These are phyloP conservation scores for Thalassiosira livingstoniorum DNA, from an alignment of 352 stramenopile genomes.

Conservation along the genomic window DNA sequence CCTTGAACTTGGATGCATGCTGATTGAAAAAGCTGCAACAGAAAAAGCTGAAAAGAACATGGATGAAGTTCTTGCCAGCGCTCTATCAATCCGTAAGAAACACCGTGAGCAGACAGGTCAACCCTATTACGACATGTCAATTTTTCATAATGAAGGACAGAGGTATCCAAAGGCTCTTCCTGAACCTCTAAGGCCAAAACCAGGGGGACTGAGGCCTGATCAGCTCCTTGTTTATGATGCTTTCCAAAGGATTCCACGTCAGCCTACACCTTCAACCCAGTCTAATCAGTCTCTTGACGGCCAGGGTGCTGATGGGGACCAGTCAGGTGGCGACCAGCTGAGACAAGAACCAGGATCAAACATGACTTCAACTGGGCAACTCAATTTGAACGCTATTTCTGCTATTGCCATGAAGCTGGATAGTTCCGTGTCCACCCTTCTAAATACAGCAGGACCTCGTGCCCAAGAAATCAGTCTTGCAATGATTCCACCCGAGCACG, in stretches of 20 bases:
- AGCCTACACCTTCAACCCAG: constrained; percentile 88
- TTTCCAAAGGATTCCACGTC: constrained; percentile 94
- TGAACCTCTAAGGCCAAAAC: constrained; percentile 94
- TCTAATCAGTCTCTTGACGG: constrained; percentile 21
- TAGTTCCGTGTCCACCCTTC: constrained; percentile 72
- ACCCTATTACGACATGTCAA: constrained; percentile 88
- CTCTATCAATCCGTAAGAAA: constrained; percentile 91
- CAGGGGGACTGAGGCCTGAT: constrained; percentile 90
- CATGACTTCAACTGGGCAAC: constrained; percentile 40
- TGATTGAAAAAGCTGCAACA: constrained; percentile 99
- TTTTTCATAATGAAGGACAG: constrained; percentile 82
- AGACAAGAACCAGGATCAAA: constrained; percentile 32
- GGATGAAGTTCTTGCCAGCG: constrained; percentile 92
- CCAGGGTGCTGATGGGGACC: constrained; percentile 24
- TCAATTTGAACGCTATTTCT: constrained; percentile 79
- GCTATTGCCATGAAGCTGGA: constrained; percentile 81
- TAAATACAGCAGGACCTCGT: constrained; percentile 75
- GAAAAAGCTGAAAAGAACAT: constrained; percentile 99
- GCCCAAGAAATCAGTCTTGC: constrained; percentile 84
- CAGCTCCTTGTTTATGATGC: constrained; percentile 98
- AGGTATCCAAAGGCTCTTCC: constrained; percentile 89
- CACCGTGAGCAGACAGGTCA: constrained; percentile 89
- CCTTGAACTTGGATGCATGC: constrained; percentile 98
- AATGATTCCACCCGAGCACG: constrained; percentile 86
- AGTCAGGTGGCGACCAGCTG: constrained; percentile 16